These are phyloP conservation scores for Sorghum bicolor DNA, from an alignment of 176 grass and related monocot species.

Conservation along the genomic window DNA sequence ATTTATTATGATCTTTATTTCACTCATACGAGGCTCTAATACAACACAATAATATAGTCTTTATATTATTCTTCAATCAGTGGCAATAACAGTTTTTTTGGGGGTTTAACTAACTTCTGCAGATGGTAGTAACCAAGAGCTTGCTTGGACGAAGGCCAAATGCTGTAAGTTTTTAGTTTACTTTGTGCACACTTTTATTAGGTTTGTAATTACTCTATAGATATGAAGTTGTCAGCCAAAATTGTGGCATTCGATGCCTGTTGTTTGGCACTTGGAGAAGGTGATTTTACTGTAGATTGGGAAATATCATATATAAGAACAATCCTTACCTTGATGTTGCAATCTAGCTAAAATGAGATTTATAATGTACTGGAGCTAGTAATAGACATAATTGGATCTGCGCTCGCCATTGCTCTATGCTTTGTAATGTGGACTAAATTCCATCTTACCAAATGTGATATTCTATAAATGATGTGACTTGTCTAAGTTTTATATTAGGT, in stretches of 20 bases:
- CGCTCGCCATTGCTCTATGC: not conserved
- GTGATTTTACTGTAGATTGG: not conserved
- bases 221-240: constrained; percentile 14
- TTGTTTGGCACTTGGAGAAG: constrained; percentile 7
- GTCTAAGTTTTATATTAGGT: constrained; percentile 2
- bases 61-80: constrained; percentile 16
- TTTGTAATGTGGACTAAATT: not conserved
- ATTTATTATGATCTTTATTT: constrained; percentile 9
- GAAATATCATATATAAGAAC: constrained; percentile 10
- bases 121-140: constrained; percentile 53
- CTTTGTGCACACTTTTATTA: not conserved
- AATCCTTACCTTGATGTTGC: not conserved
- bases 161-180: constrained; percentile 45
- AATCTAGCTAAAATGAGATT: constrained; percentile 12
- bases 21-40: not conserved
- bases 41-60: not conserved
- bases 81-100: not conserved
- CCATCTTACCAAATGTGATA: not conserved
- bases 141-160: constrained; percentile 32
- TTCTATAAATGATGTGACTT: constrained; percentile 13
- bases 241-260: constrained; percentile 4
- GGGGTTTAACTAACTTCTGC: constrained; percentile 11
- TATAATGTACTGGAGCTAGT: not conserved
- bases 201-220: not conserved
- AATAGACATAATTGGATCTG: constrained; percentile 6